Conservation (phyloP, 2,329 filamentous ascomycete species). For the Claviceps humidiphila region DNA sequence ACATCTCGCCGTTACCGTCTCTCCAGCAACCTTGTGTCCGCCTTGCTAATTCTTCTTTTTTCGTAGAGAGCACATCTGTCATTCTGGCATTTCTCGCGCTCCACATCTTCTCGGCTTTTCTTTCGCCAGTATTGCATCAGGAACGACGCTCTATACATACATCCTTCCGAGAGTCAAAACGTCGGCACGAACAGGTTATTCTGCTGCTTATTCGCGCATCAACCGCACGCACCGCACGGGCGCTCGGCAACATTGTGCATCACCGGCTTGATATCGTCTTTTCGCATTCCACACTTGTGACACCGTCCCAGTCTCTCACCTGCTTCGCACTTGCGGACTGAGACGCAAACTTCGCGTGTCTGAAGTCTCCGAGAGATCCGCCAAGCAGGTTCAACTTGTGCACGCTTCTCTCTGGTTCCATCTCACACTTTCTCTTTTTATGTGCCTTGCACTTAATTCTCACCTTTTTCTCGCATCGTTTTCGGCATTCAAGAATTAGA, state of each 20-base stretch:
- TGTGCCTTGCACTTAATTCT: neutral
- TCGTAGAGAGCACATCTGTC: neutral
- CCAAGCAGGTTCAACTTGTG: neutral
- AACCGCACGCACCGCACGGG: too few relatives aligned
- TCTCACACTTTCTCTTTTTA: neutral
- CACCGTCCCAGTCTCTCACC: neutral
- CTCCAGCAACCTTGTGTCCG: neutral
- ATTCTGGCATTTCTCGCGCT: neutral
- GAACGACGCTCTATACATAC: neutral
- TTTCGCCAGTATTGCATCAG: neutral
- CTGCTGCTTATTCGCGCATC: too few relatives aligned
- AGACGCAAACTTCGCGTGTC: neutral
- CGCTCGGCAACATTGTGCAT: too few relatives aligned
- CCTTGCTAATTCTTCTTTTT: neutral
- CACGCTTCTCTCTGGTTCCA: neutral
- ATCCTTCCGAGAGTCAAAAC: neutral
- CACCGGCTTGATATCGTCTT: too few relatives aligned
- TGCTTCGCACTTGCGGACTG: neutral
- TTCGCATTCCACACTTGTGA: too few relatives aligned
- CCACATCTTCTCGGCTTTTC: neutral
- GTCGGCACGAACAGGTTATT: neutral
- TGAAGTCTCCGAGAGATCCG: neutral
- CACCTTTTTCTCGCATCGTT: neutral
- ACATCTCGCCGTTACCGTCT: conserved; percentile 2
- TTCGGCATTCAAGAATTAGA: neutral